Evolutionary conservation across 2,329 filamentous ascomycete genomes (phyloP).

Genomic region (Penicillium sp.): DNA sequence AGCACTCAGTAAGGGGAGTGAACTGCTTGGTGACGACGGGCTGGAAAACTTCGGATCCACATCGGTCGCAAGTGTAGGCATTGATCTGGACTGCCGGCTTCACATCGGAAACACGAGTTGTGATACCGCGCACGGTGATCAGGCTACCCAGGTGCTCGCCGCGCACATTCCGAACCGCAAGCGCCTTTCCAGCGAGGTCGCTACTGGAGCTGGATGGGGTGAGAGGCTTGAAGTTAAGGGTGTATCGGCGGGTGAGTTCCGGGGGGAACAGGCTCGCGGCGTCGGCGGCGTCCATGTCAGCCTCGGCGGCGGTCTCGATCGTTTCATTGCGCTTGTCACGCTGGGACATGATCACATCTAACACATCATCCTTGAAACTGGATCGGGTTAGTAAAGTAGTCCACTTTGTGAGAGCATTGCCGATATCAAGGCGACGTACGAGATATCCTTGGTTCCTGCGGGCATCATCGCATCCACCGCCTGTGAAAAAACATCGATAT

Average conservation of each 20-base stretch:
- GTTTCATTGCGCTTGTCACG: conserved; percentile 82
- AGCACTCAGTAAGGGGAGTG: conserved; percentile 80
- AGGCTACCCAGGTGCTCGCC: conserved; percentile 90
- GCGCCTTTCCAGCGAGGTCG: conserved; percentile 58
- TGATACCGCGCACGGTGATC: conserved; percentile 91
- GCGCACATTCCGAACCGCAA: conserved; percentile 90
- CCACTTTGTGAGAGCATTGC: not conserved
- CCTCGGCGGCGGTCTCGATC: conserved; percentile 66
- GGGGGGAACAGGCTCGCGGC: conserved; percentile 82
- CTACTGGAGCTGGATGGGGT: conserved; percentile 69
- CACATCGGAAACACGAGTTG: conserved; percentile 93
- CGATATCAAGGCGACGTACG: conserved; percentile 51
- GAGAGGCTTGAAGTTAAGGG: conserved; percentile 90
- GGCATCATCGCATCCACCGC: conserved; percentile 89
- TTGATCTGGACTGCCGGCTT: conserved; percentile 98
- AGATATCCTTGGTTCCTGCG: conserved; percentile 72
- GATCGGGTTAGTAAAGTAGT: conserved; percentile 17
- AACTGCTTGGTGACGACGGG: conserved; percentile 90
- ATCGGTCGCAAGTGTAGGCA: conserved; percentile 95
- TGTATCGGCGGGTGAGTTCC: conserved; percentile 89
- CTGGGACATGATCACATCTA: conserved; percentile 95
- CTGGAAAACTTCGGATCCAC: conserved; percentile 96
- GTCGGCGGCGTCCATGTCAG: conserved; percentile 62
- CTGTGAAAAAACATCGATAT: conserved; percentile 85
- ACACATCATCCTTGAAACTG: conserved; percentile 94